Evolutionary conservation across 176 grass and related monocot species (phyloP).

Genomic region (Poa annua): DNA sequence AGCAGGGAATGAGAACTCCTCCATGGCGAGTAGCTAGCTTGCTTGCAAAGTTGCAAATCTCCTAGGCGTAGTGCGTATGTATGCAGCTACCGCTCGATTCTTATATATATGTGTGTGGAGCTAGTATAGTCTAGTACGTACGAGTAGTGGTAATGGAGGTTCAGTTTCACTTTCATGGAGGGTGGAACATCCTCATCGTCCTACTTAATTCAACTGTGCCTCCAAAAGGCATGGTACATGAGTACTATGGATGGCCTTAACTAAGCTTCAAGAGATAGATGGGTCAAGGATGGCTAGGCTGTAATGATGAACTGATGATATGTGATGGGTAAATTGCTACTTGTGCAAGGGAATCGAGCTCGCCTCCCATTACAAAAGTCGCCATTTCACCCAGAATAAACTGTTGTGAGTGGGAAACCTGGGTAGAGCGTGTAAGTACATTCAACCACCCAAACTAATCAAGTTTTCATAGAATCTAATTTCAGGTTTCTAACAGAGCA

Average conservation of each 20-base stretch:
- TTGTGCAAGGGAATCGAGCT: too few relatives aligned
- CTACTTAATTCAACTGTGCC: constrained; percentile 38
- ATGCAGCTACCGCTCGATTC: neutral
- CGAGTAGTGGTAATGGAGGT: constrained; percentile 37
- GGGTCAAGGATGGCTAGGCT: constrained; percentile 13
- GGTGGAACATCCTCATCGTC: constrained; percentile 51
- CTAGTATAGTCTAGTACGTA: neutral
- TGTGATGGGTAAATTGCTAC: too few relatives aligned
- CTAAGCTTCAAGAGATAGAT: constrained; percentile 26
- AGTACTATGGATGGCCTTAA: neutral
- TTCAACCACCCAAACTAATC: neutral
- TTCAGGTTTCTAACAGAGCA: neutral
- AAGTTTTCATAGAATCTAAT: neutral
- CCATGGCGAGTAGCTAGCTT: constrained; percentile 48
- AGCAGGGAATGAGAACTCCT: constrained; percentile 80
- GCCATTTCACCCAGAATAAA: too few relatives aligned
- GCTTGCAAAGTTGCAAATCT: constrained; percentile 18
- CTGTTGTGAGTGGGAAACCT: too few relatives aligned
- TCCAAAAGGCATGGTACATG: neutral
- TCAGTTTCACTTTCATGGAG: constrained; percentile 36
- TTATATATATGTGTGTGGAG: neutral
- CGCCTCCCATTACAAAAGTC: too few relatives aligned
- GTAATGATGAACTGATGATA: neutral
- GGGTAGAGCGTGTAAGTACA: too few relatives aligned
- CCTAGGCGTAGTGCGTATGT: constrained; percentile 29